Conservation (phyloP, 768 basidiomycete genomes). For the Lactarius psammicola region DNA sequence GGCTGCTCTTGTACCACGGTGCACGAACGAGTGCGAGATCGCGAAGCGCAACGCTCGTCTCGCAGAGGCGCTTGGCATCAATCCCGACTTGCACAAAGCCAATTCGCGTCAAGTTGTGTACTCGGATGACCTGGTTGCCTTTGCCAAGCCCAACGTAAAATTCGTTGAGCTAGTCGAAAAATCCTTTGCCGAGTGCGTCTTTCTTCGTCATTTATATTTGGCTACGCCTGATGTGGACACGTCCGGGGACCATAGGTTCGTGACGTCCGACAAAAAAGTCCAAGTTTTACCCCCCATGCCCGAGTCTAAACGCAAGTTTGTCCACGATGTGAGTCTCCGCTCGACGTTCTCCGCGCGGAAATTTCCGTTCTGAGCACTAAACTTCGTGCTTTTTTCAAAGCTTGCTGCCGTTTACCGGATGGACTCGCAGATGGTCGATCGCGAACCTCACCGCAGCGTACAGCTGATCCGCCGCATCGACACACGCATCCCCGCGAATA, state of each 20-base stretch:
- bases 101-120: constrained; percentile 48
- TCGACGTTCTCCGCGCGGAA: constrained; percentile 13
- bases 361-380: constrained; percentile 7
- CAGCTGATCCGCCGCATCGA: constrained; percentile 81
- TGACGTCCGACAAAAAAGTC: constrained; percentile 60
- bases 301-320: constrained; percentile 76
- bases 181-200: constrained; percentile 71
- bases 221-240: constrained; percentile 14
- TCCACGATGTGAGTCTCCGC: constrained; percentile 57
- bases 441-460: constrained; percentile 85
- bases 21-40: constrained; percentile 78
- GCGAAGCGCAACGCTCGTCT: constrained; percentile 85
- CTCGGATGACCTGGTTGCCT: constrained; percentile 57
- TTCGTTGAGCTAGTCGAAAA: constrained; percentile 77
- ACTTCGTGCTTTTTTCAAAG: constrained; percentile 36
- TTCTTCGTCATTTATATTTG: constrained; percentile 26
- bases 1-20: constrained; percentile 54
- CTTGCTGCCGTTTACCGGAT: constrained; percentile 80
- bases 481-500: constrained; percentile 70
- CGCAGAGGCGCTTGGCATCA: constrained; percentile 91
- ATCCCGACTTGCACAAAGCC: constrained; percentile 44
- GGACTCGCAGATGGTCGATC: constrained; percentile 84
- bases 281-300: constrained; percentile 84
- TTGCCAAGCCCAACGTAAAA: constrained; percentile 58
- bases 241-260: constrained; percentile 48